A percentile compares a stretch with the other conserved stretches of the same genome.
phyloP scores from a whole-genome alignment of 2,329 filamentous ascomycete genomes.

The Dactylellina leptospora region DNA sequence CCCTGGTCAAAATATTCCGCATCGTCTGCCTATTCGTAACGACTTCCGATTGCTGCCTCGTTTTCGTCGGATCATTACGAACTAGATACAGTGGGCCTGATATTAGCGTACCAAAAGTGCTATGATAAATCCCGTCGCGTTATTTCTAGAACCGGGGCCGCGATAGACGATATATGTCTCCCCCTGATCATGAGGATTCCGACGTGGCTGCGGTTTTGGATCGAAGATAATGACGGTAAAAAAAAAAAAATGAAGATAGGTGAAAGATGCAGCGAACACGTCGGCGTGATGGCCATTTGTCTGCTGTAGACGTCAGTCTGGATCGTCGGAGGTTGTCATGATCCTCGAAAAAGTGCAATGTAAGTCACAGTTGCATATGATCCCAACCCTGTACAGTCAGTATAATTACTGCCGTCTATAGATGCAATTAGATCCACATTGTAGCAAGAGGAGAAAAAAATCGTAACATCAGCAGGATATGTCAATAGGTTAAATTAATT shows the following conservation, averaged over 20 bases:
- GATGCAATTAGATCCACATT: not conserved
- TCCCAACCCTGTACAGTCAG: too few species aligned
- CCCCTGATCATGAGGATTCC: too few species aligned
- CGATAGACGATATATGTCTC: too few species aligned
- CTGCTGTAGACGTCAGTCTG: not conserved
- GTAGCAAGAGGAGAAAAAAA: too few species aligned
- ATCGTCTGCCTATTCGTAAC: too few species aligned
- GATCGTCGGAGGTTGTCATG: not conserved
- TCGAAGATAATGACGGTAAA: not conserved
- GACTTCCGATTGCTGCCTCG: too few species aligned
- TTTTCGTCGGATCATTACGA: too few species aligned
- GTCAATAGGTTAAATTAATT: not conserved
- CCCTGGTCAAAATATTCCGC: too few species aligned
- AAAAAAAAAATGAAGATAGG: not conserved
- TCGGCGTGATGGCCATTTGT: not conserved
- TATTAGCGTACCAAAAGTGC: too few species aligned
- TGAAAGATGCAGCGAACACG: not conserved
- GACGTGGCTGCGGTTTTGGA: not conserved
- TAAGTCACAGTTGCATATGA: slow-evolving; percentile 9
- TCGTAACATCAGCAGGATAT: not conserved
- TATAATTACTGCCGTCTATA: not conserved
- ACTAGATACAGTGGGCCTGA: too few species aligned
- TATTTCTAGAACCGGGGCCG: too few species aligned
- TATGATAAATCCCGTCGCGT: too few species aligned
- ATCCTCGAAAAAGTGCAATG: slow-evolving; percentile 4